Percentiles rank a stretch among this genome's conserved stretches.
Evolutionary conservation across 2,329 filamentous ascomycete species (phyloP).

Genomic region (Talaromyces sp.): DNA sequence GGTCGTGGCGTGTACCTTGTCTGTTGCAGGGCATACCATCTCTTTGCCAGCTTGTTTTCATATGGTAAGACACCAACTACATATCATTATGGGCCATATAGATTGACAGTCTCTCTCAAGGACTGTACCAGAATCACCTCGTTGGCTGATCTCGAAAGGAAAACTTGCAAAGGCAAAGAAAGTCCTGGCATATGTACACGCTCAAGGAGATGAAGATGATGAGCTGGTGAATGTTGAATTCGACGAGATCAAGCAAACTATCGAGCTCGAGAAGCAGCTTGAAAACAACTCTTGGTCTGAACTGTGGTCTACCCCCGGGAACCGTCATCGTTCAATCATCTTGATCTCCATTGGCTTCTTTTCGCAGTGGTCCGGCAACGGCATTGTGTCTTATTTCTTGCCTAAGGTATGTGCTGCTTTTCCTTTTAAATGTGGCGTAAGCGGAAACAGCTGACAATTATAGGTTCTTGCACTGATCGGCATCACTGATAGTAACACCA

Average conservation of each 20-base stretch:
- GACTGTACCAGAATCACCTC: slow-evolving; percentile 49
- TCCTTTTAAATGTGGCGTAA: background rate
- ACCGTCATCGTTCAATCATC: slow-evolving; percentile 41
- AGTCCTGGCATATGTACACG: slow-evolving; percentile 59
- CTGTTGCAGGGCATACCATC: slow-evolving; percentile 63
- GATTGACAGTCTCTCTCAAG: too few relatives aligned
- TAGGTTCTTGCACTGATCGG: slow-evolving; percentile 36
- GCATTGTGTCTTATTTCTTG: slow-evolving; percentile 38
- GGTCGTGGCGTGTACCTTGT: slow-evolving; percentile 66
- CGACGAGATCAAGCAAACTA: slow-evolving; percentile 39
- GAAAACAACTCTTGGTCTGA: slow-evolving; percentile 50
- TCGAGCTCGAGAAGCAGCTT: slow-evolving; percentile 49
- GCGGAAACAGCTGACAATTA: slow-evolving; percentile 4
- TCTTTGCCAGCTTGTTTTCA: slow-evolving; percentile 60
- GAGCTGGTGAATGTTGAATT: slow-evolving; percentile 35
- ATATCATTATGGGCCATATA: too few relatives aligned
- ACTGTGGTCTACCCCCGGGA: slow-evolving; percentile 47
- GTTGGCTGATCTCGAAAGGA: slow-evolving; percentile 61
- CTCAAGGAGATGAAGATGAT: slow-evolving; percentile 44
- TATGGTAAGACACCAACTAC: slow-evolving; percentile 54
- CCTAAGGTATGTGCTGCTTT: slow-evolving; percentile 23
- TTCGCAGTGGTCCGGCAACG: slow-evolving; percentile 67
- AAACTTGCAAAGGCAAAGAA: slow-evolving; percentile 56
- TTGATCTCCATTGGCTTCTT: slow-evolving; percentile 16
- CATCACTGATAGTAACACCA: slow-evolving; percentile 26